Percentiles rank a stretch among this genome's conserved stretches.
These are phyloP conservation scores for Piper betle DNA, from an alignment of 164 flowering plant species.

Conservation along the genomic window DNA sequence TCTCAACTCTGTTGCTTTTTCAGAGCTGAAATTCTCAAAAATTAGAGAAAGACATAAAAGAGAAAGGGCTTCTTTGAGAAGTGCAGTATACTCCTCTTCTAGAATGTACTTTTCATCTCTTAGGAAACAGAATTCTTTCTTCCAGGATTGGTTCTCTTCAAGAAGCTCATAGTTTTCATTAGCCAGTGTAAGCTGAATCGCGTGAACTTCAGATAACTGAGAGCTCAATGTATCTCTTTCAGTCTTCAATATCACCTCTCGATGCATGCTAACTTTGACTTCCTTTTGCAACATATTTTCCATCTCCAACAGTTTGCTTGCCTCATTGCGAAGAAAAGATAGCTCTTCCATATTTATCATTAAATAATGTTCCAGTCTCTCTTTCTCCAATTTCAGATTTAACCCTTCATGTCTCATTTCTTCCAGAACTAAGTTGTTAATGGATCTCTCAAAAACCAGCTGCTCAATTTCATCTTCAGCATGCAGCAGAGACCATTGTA, in stretches of 20 bases:
- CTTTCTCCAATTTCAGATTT: conserved; percentile 29
- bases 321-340: conserved; percentile 33
- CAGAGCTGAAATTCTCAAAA: conserved; percentile 33
- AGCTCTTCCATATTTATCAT: conserved; percentile 18
- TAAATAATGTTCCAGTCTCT: conserved; percentile 22
- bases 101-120: conserved; percentile 31
- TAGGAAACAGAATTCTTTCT: conserved; percentile 24
- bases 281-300: conserved; percentile 27
- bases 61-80: conserved; percentile 31
- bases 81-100: conserved; percentile 38
- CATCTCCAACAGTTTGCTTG: conserved; percentile 33
- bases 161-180: conserved; percentile 25
- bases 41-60: conserved; percentile 33
- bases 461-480: conserved; percentile 48
- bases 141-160: conserved; percentile 31
- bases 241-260: conserved; percentile 14
- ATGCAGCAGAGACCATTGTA: conserved; percentile 23
- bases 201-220: conserved; percentile 25
- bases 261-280: conserved; percentile 18
- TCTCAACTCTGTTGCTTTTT: conserved; percentile 34
- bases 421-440: conserved; percentile 42
- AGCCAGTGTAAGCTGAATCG: conserved; percentile 16
- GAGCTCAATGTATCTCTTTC: conserved; percentile 21
- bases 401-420: conserved; percentile 31
- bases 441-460: conserved; percentile 53